phyloP scores from a whole-genome alignment of 768 basidiomycete species.

The Mrakia frigida region DNA sequence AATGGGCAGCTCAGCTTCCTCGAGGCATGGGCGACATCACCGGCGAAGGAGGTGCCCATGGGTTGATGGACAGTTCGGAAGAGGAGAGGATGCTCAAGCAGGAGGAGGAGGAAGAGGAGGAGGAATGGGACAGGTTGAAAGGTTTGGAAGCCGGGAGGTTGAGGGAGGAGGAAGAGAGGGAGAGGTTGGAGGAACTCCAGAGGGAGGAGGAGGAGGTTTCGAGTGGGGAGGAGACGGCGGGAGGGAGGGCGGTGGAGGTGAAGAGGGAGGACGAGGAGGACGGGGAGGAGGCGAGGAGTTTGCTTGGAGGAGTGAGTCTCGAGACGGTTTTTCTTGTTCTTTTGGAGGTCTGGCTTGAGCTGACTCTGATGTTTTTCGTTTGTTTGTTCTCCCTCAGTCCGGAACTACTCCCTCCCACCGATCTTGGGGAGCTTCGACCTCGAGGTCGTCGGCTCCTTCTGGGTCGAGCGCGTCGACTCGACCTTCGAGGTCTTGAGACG shows the following conservation, averaged over 20 bases:
- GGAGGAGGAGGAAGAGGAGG: slow-evolving; percentile 9
- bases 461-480: neutral
- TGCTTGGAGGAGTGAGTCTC: slow-evolving; percentile 24
- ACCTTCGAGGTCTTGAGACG: neutral
- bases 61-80: slow-evolving; percentile 11
- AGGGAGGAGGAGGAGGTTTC: neutral
- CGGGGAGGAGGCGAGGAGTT: slow-evolving; percentile 17
- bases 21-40: slow-evolving; percentile 21
- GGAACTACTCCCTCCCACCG: slow-evolving; percentile 18
- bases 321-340: neutral
- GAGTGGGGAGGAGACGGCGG: neutral
- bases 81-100: slow-evolving; percentile 6
- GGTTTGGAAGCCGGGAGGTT: neutral
- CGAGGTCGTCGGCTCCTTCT: neutral
- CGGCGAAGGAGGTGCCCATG: neutral
- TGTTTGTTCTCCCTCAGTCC: slow-evolving; percentile 1
- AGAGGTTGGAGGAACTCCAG: neutral
- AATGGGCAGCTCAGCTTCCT: slow-evolving; percentile 18
- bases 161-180: slow-evolving; percentile 1
- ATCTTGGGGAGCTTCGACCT: slow-evolving; percentile 7
- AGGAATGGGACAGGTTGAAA: slow-evolving; percentile 12
- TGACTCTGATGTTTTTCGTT: neutral
- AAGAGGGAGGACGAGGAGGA: slow-evolving; percentile 18
- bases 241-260: neutral
- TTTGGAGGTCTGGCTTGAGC: neutral